Base-by-base conservation (phyloP, 2,329 filamentous ascomycete species). In the Laburnicola sp. region DNA sequence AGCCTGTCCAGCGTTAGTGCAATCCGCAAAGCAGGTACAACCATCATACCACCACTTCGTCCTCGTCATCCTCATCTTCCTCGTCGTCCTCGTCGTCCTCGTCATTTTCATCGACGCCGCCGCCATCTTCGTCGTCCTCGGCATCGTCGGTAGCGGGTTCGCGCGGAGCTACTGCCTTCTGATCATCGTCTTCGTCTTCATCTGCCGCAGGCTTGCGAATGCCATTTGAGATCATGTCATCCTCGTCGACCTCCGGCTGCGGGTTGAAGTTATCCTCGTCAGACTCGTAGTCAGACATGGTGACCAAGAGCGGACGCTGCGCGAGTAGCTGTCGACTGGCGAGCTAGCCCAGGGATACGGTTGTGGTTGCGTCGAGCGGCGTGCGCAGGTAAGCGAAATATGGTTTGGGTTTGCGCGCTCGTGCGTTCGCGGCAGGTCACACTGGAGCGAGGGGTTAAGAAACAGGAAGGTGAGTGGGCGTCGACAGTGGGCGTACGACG, bases 221-320 rank as follows among this genome's bases (percentile, higher is more conserved):
- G 22, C 26, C 26, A 26, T 34, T 37, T 30, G 43, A 2, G 26
- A 21, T 4, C 5, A 45, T 34, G 10, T 45, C 43, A 30, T 45
- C 43, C 43, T 45, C 43, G 21, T 45, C 43, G 16, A 45, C 43
- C 26, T 45, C 43, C 3, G 43, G 43, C 43, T 45, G 43, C 34
- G 43, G 43, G 16, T 45, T 45, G 43, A 45, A 45, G 34, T 45
- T 31, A 25, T 45, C 43, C 25, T 31, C 43, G 11, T 45, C 43
- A 16, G 43, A 45, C 7, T 45, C 43, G 25, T 37, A 45, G 43
- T 45, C 43, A 25, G 43, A 45, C 43, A 45, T 45, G 10, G 25
- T 45, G 25, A 26, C 16, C 5, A 6, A 45, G 21, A 25, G 16
- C 34, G 30, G 22, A 30, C 35, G 9, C 26, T 25, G 28, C 30